Percentiles rank a stretch among this genome's conserved stretches.
Evolutionary conservation across 495 filamentous ascomycete genomes (phyloP).

Genomic region (Trichodelitschia bisporula): DNA sequence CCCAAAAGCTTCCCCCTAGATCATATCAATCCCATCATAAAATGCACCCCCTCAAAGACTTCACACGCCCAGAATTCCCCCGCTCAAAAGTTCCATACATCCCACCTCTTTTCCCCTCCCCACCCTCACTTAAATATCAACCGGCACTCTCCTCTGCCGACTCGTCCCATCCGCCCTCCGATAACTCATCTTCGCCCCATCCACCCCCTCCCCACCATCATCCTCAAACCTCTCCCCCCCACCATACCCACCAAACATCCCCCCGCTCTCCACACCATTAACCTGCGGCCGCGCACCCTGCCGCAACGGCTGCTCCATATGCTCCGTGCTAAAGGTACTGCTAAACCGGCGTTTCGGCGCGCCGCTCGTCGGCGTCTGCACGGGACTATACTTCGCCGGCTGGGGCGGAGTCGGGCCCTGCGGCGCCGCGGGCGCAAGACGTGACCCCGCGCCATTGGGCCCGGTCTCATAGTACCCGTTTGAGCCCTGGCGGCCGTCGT

Average conservation of each 20-base stretch:
- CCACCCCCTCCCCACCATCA: slow-evolving; percentile 6
- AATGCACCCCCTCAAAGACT: too few species aligned
- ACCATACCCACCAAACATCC: too few species aligned
- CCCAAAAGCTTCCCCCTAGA: too few species aligned
- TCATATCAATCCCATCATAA: too few species aligned
- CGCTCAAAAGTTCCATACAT: too few species aligned
- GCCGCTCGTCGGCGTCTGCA: slow-evolving; percentile 11
- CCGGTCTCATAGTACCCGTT: too few species aligned
- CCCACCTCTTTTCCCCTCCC: too few species aligned
- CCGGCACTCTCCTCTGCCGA: slow-evolving; percentile 8
- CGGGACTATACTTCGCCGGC: slow-evolving; percentile 6
- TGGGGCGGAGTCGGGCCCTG: slow-evolving; percentile 10
- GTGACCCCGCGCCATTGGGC: too few species aligned
- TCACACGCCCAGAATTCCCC: too few species aligned
- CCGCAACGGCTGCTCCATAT: slow-evolving; percentile 12
- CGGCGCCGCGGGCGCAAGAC: too few species aligned
- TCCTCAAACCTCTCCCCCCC: slow-evolving; percentile 7
- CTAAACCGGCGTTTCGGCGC: slow-evolving; percentile 13
- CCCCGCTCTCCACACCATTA: slow-evolving; percentile 1
- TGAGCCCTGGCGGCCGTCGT: too few species aligned
- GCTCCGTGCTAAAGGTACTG: slow-evolving; percentile 10
- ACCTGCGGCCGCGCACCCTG: slow-evolving; percentile 13
- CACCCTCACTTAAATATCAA: too few species aligned
- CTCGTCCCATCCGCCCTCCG: slow-evolving; percentile 12
- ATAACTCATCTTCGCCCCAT: slow-evolving; percentile 10